These are phyloP conservation scores for Leptographium radiaticola DNA, from an alignment of 2,329 filamentous ascomycete genomes.

Conservation along the genomic window DNA sequence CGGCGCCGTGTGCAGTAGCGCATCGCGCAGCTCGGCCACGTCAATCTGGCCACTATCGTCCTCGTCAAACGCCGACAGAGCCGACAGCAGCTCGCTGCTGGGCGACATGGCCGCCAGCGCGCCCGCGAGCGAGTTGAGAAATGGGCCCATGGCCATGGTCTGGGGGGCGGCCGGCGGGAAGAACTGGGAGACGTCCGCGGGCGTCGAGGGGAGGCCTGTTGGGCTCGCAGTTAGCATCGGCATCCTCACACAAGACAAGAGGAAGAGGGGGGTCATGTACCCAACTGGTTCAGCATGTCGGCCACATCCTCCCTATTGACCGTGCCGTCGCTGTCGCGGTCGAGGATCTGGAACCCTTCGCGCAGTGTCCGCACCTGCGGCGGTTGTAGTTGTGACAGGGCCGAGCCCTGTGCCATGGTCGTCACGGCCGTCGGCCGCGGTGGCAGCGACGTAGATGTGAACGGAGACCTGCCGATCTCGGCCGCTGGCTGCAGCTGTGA, in stretches of 20 bases:
- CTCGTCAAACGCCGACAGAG: slow-evolving; percentile 90
- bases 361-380: slow-evolving; percentile 76
- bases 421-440: background rate
- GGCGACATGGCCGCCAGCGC: slow-evolving; percentile 64
- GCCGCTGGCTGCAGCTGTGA: slow-evolving; percentile 22
- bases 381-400: slow-evolving; percentile 62
- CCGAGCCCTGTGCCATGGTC: slow-evolving; percentile 31
- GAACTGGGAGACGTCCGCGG: slow-evolving; percentile 63
- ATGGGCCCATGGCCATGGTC: slow-evolving; percentile 71
- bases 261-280: slow-evolving; percentile 27
- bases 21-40: slow-evolving; percentile 66
- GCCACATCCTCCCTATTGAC: slow-evolving; percentile 74
- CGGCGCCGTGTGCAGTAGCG: slow-evolving; percentile 67
- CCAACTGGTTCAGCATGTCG: slow-evolving; percentile 78
- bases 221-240: background rate
- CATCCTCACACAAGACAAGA: background rate
- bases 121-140: slow-evolving; percentile 69
- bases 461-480: slow-evolving; percentile 14
- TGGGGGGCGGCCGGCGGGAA: slow-evolving; percentile 62
- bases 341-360: slow-evolving; percentile 87
- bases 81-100: slow-evolving; percentile 68
- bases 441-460: slow-evolving; percentile 18
- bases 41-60: slow-evolving; percentile 92
- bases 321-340: slow-evolving; percentile 73
- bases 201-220: slow-evolving; percentile 58